A percentile compares a stretch with the other conserved stretches of the same genome.
These are phyloP conservation scores for Plasmodium blacklocki DNA, from an alignment of 169 alveolate genomes.

Conservation along the genomic window DNA sequence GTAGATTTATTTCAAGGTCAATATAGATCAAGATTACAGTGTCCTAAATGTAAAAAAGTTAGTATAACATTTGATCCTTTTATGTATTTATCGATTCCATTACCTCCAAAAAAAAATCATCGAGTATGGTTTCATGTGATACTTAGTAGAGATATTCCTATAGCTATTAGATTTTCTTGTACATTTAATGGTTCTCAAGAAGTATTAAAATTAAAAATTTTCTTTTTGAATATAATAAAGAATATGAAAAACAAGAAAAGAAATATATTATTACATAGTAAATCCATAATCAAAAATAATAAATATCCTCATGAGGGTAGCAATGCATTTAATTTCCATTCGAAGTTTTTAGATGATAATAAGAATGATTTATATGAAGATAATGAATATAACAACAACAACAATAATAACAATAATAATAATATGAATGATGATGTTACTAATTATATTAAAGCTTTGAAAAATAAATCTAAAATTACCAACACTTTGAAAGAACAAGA, in stretches of 20 bases:
- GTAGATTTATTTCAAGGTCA: conserved; percentile 93
- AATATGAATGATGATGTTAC: conserved; percentile 5
- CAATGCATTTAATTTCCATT: conserved; percentile 52
- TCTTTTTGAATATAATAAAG: conserved; percentile 33
- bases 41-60: conserved; percentile 88
- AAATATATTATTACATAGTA: conserved; percentile 35
- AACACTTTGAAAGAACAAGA: conserved; percentile 32
- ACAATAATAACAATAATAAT: neutral
- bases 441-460: conserved; percentile 43
- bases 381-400: neutral
- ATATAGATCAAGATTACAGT: conserved; percentile 87
- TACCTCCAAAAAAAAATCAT: conserved; percentile 81
- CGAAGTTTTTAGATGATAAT: conserved; percentile 32
- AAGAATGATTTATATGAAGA: conserved; percentile 31
- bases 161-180: conserved; percentile 45
- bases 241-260: conserved; percentile 40
- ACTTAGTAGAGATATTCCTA: conserved; percentile 34
- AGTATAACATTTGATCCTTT: conserved; percentile 93
- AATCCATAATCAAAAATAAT: conserved; percentile 40
- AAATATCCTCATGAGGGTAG: conserved; percentile 23
- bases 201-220: conserved; percentile 33
- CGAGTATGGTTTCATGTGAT: conserved; percentile 64
- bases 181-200: conserved; percentile 64
- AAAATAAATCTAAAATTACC: conserved; percentile 22
- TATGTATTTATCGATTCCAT: conserved; percentile 90